A percentile compares a stretch with the other conserved stretches of the same genome.
Conservation (phyloP, 352 stramenopile species). For the Pythium dissotocum region DNA sequence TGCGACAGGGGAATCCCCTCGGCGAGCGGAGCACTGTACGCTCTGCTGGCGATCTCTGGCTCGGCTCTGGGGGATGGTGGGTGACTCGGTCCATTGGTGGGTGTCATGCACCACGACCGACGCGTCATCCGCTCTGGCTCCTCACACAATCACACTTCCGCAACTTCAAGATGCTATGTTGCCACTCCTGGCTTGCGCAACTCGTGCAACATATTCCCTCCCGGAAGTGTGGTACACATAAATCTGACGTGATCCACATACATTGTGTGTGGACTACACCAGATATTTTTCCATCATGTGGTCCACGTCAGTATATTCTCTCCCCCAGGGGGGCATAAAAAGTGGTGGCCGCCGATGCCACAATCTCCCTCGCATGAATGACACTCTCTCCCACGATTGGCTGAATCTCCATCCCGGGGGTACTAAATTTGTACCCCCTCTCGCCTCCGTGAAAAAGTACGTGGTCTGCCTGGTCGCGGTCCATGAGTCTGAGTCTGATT, state of each 20-base stretch:
- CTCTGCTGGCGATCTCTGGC: not conserved
- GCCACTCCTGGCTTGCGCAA: not conserved
- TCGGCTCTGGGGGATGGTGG: not conserved
- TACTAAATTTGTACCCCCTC: slow-evolving; percentile 10
- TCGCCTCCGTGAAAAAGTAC: not conserved
- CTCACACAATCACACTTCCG: not conserved
- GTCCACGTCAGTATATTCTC: not conserved
- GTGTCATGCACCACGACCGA: not conserved
- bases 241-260: slow-evolving; percentile 1
- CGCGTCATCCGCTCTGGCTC: not conserved
- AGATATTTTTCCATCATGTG: not conserved
- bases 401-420: not conserved
- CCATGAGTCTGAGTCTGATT: slow-evolving; percentile 13
- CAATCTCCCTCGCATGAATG: slow-evolving; percentile 3
- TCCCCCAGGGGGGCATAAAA: not conserved
- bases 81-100: not conserved
- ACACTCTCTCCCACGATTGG: slow-evolving; percentile 9
- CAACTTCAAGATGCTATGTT: not conserved
- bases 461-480: not conserved
- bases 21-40: not conserved
- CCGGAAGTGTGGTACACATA: not conserved
- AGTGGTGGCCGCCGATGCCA: not conserved
- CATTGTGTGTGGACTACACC: not conserved
- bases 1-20: not conserved
- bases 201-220: slow-evolving; percentile 1